A percentile compares a stretch with the other conserved stretches of the same genome.
Conservation (phyloP, 805 yeast species). For the Sporopachydermia lactativora region DNA sequence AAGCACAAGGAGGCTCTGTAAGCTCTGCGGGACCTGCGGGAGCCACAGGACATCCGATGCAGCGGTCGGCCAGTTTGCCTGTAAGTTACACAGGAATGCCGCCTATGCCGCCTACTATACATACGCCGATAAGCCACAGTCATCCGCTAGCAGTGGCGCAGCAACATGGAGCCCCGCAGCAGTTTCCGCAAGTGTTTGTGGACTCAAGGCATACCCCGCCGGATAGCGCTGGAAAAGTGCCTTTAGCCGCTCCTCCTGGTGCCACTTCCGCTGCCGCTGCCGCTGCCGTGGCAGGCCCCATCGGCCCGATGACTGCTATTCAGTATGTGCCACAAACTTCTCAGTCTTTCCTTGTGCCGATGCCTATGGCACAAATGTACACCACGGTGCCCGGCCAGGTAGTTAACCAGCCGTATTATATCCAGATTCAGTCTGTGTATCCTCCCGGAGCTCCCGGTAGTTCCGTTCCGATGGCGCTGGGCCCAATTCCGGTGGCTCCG, state of each 20-base stretch:
- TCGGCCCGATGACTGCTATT: background rate
- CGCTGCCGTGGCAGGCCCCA: background rate
- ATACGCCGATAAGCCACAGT: background rate
- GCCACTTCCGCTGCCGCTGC: background rate
- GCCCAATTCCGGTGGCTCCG: background rate
- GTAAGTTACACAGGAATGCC: too few relatives aligned
- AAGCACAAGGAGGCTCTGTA: conserved; percentile 3
- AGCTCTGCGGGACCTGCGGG: too few relatives aligned
- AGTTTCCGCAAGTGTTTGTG: background rate
- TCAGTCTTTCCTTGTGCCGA: conserved; percentile 1
- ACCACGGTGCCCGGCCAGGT: background rate
- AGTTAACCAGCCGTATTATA: background rate
- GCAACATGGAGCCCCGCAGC: background rate
- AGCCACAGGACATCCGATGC: background rate
- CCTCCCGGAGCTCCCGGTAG: conserved; percentile 3
- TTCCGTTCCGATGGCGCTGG: conserved; percentile 1
- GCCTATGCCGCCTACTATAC: background rate
- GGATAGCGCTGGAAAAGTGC: background rate
- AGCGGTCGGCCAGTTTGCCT: too few relatives aligned
- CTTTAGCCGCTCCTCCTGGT: background rate
- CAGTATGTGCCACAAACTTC: background rate
- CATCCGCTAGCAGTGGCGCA: background rate
- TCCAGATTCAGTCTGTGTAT: conserved; percentile 1
- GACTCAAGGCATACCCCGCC: background rate
- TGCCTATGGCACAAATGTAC: background rate